phyloP scores from a whole-genome alignment of 768 basidiomycete genomes.

The Goffeauzyma gilvescens region DNA sequence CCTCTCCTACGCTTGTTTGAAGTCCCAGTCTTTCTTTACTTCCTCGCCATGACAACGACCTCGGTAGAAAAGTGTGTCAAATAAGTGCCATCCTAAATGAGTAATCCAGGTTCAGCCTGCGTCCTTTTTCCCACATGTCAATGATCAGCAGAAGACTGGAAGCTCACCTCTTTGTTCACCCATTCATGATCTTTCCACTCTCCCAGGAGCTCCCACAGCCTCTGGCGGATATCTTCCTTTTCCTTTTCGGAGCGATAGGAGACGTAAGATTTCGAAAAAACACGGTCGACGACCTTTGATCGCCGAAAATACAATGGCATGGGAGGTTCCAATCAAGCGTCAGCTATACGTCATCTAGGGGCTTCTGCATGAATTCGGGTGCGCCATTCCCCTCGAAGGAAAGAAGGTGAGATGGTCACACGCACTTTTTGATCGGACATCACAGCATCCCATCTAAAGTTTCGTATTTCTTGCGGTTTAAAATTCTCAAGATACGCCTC shows the following conservation, averaged over 20 bases:
- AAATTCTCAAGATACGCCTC: constrained; percentile 45
- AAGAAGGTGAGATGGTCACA: neutral
- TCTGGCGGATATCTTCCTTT: constrained; percentile 39
- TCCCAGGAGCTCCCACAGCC: constrained; percentile 42
- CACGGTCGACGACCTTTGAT: constrained; percentile 39
- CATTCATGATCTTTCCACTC: constrained; percentile 46
- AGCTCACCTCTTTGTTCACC: constrained; percentile 45
- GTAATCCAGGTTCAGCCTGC: neutral
- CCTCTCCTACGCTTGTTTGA: too few relatives aligned
- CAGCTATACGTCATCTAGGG: constrained; percentile 26
- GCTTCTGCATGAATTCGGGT: neutral
- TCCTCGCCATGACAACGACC: constrained; percentile 5
- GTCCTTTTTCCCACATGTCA: neutral
- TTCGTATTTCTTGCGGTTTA: constrained; percentile 40
- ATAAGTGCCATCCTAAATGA: constrained; percentile 5
- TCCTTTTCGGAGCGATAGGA: constrained; percentile 44
- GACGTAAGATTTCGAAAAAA: constrained; percentile 70
- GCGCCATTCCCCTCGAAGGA: neutral
- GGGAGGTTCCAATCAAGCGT: neutral
- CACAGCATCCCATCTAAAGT: constrained; percentile 40
- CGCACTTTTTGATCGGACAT: constrained; percentile 37
- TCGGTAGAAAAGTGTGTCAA: constrained; percentile 2
- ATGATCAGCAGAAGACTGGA: neutral
- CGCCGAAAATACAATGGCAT: too few relatives aligned
- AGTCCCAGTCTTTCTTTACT: too few relatives aligned